Conservation (phyloP, 2,329 filamentous ascomycete genomes). For the Mycocentrospora acerina region DNA sequence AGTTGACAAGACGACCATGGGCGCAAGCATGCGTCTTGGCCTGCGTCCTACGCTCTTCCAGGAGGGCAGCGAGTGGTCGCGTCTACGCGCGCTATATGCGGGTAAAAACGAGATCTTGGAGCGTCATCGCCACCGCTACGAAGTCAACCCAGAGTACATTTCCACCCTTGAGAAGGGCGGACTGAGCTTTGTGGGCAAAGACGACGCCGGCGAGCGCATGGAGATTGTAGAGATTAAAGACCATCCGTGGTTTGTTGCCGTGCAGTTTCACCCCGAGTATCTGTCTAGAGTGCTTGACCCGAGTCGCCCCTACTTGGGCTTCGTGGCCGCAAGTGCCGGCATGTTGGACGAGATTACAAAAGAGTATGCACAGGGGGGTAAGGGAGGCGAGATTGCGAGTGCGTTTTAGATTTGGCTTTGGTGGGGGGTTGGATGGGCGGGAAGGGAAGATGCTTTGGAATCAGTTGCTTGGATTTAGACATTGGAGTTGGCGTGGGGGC, state of each 20-base stretch:
- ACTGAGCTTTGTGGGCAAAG: slow-evolving; percentile 75
- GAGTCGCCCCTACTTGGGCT: slow-evolving; percentile 76
- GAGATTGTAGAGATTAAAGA: slow-evolving; percentile 80
- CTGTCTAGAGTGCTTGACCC: slow-evolving; percentile 72
- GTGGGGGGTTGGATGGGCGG: no score
- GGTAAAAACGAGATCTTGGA: slow-evolving; percentile 55
- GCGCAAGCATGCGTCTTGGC: slow-evolving; percentile 85
- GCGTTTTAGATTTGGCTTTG: no score
- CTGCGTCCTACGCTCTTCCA: slow-evolving; percentile 75
- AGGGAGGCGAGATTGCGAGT: no score
- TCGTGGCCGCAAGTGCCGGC: slow-evolving; percentile 76
- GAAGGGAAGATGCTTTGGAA: no score
- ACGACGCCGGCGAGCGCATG: slow-evolving; percentile 76
- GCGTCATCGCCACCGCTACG: slow-evolving; percentile 85
- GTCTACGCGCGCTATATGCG: slow-evolving; percentile 74
- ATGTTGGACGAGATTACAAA: slow-evolving; percentile 56
- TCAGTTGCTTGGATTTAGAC: no score
- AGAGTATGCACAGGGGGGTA: slow-evolving; percentile 25
- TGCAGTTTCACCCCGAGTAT: slow-evolving; percentile 91
- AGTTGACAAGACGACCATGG: slow-evolving; percentile 71
- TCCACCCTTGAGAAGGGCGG: slow-evolving; percentile 68
- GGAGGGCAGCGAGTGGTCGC: slow-evolving; percentile 72
- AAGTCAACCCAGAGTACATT: slow-evolving; percentile 81
- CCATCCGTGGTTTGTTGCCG: slow-evolving; percentile 81
- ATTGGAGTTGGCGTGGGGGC: no score